phyloP scores from a whole-genome alignment of 1,284 basidiomycete species.

The Peniophora sp. region DNA sequence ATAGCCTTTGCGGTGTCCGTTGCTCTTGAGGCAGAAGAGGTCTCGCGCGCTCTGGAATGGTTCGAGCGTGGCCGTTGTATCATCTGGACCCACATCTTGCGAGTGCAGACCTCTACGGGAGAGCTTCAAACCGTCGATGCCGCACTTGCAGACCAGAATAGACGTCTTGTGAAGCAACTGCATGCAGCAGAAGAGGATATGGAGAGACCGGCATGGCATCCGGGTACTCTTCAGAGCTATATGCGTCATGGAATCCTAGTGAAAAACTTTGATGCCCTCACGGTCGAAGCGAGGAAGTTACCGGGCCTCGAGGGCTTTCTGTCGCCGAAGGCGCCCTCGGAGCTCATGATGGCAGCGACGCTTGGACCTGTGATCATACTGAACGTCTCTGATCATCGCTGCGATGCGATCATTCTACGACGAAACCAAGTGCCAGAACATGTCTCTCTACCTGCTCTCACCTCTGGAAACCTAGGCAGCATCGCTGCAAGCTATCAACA shows the following conservation, averaged over 20 bases:
- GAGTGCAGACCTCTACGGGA: slow-evolving; percentile 13
- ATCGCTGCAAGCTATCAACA: neutral
- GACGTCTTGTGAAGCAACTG: neutral
- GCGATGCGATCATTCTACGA: neutral
- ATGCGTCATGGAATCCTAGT: neutral
- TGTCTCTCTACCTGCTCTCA: neutral
- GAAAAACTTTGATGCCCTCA: neutral
- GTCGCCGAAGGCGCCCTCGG: neutral
- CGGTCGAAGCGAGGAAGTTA: neutral
- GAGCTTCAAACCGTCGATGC: slow-evolving; percentile 4
- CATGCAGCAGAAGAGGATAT: neutral
- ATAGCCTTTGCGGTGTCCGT: slow-evolving; percentile 4
- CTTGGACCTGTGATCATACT: slow-evolving; percentile 5
- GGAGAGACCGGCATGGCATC: neutral
- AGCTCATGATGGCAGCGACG: neutral
- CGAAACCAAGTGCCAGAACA: too few species aligned
- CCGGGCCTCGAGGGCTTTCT: slow-evolving; percentile 4
- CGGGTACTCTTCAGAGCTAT: neutral
- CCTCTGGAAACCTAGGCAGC: neutral
- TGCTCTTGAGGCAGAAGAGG: slow-evolving; percentile 1
- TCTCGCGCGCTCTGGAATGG: slow-evolving; percentile 14
- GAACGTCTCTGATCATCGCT: neutral
- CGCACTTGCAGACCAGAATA: too few species aligned
- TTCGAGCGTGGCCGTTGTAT: slow-evolving; percentile 16
- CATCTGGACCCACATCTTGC: slow-evolving; percentile 14